These are phyloP conservation scores for Tilletia walkeri DNA, from an alignment of 1,284 basidiomycete genomes.

Conservation along the genomic window DNA sequence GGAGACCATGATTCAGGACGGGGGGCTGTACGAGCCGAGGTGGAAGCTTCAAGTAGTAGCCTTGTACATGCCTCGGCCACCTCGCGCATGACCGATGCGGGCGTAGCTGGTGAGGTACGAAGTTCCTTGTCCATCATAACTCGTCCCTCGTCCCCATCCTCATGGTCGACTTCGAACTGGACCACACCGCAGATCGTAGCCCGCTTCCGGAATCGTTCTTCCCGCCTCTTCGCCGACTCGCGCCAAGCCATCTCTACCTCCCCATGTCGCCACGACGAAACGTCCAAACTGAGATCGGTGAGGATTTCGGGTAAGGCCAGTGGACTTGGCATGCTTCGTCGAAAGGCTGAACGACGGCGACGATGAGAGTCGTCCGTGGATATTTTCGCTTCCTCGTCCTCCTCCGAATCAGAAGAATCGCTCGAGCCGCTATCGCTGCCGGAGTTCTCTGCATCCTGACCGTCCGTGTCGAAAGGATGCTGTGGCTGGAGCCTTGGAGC, in stretches of 20 bases:
- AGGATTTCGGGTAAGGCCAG: not conserved
- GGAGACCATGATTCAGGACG: constrained; percentile 1
- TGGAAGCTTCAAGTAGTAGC: not conserved
- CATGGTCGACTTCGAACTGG: constrained; percentile 4
- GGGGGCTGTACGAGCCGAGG: constrained; percentile 3
- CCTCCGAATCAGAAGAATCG: not conserved
- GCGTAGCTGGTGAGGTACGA: not conserved
- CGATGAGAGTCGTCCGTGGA: not conserved
- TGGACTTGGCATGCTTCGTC: constrained; percentile 1
- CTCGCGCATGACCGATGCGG: not conserved
- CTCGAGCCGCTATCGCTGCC: not conserved
- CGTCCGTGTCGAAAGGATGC: not conserved
- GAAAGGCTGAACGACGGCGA: not conserved
- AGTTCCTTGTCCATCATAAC: not conserved
- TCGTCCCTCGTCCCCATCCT: not conserved
- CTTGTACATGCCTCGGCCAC: not conserved
- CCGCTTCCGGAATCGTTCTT: not conserved
- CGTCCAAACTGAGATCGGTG: not conserved
- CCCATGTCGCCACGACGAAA: not conserved
- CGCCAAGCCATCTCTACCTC: constrained; percentile 8
- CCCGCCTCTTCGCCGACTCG: not conserved
- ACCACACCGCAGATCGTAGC: constrained; percentile 1
- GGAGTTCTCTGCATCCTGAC: not conserved
- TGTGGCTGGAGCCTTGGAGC: not conserved
- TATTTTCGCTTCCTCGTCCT: not conserved